Evolutionary conservation across 1,284 basidiomycete species (phyloP).

Genomic region (Ganoderma leucocontextum): DNA sequence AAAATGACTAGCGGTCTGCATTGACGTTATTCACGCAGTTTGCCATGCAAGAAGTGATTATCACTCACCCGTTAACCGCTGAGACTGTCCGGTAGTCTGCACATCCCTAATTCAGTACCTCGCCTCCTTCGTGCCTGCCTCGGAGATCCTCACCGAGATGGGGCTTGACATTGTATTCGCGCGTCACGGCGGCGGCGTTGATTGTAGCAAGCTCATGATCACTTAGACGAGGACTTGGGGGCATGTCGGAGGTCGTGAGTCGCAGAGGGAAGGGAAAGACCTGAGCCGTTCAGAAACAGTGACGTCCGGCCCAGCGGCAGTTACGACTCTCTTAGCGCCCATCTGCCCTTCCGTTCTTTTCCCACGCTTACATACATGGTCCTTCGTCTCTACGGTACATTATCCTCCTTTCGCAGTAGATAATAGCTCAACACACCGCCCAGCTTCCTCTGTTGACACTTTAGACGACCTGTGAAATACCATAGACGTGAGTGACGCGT

Average conservation of each 20-base stretch:
- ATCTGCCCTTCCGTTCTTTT: conserved; percentile 23
- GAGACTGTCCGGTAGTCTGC: conserved; percentile 96
- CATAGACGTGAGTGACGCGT: not conserved
- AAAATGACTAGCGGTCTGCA: conserved; percentile 91
- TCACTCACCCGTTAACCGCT: conserved; percentile 91
- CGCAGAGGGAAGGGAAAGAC: conserved; percentile 13
- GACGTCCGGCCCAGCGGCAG: conserved; percentile 32
- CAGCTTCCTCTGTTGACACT: conserved; percentile 31
- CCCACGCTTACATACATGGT: conserved; percentile 27
- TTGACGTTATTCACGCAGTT: conserved; percentile 9
- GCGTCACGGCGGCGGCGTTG: conserved; percentile 88
- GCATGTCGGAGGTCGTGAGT: conserved; percentile 42
- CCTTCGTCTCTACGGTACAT: not conserved
- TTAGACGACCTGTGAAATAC: conserved; percentile 36
- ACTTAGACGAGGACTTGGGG: conserved; percentile 65
- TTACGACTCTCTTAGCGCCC: conserved; percentile 22
- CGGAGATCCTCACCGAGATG: conserved; percentile 74
- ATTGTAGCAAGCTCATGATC: conserved; percentile 83
- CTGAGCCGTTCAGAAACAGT: conserved; percentile 20
- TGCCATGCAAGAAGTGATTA: conserved; percentile 16
- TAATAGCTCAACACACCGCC: conserved; percentile 35
- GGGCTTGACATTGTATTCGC: conserved; percentile 86
- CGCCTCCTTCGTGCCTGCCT: not conserved
- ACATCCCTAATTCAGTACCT: conserved; percentile 27
- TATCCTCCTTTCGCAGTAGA: not conserved